Evolutionary conservation across 768 basidiomycete species (phyloP).

Genomic region (Russula sp.): DNA sequence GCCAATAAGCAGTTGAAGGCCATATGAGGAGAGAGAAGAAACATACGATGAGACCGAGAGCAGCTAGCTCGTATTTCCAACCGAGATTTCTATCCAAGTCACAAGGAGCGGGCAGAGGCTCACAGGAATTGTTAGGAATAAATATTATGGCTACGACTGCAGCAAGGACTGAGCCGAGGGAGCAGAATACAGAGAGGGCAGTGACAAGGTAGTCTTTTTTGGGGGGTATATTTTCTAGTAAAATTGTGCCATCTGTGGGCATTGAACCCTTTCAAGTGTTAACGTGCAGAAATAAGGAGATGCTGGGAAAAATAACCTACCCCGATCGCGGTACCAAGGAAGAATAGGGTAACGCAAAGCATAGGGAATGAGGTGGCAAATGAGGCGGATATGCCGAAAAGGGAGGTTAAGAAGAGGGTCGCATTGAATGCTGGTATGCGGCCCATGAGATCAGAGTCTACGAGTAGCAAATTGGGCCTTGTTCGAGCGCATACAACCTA

Average conservation of each 20-base stretch:
- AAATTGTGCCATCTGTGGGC: conserved; percentile 93
- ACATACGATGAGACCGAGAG: conserved; percentile 79
- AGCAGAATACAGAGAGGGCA: conserved; percentile 92
- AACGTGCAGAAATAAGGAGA: background rate
- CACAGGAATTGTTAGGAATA: conserved; percentile 72
- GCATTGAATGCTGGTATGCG: conserved; percentile 88
- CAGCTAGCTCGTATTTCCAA: conserved; percentile 81
- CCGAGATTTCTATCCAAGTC: conserved; percentile 74
- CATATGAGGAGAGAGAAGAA: background rate
- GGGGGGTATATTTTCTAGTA: conserved; percentile 89
- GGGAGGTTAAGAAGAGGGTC: conserved; percentile 82
- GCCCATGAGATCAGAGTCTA: conserved; percentile 83
- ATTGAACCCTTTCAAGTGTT: conserved; percentile 64
- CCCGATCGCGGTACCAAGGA: conserved; percentile 90
- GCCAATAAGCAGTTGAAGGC: background rate
- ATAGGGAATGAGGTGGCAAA: conserved; percentile 60
- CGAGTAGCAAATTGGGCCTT: background rate
- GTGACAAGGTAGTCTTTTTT: conserved; percentile 91
- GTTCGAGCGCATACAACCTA: background rate
- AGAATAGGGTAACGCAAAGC: conserved; percentile 75
- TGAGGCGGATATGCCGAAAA: conserved; percentile 81
- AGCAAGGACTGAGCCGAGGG: conserved; percentile 81
- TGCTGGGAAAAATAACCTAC: conserved; percentile 37
- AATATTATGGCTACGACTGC: conserved; percentile 75
- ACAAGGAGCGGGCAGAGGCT: conserved; percentile 45